Evolutionary conservation across 1,284 basidiomycete species (phyloP).

Genomic region (Wolfiporia cocos): DNA sequence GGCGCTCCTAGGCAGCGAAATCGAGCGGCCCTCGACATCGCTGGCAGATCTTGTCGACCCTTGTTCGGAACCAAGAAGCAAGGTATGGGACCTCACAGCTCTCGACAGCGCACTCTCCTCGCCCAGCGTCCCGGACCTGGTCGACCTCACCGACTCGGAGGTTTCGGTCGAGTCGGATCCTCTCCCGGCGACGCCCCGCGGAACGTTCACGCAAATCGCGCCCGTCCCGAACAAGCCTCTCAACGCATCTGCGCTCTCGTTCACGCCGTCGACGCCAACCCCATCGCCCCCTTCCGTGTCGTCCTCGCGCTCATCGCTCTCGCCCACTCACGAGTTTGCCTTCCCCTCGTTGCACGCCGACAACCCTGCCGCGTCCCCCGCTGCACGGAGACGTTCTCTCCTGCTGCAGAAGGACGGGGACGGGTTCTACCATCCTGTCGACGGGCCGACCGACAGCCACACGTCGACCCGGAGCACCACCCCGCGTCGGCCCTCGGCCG

Average conservation of each 20-base stretch:
- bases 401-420: constrained; percentile 27
- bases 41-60: constrained; percentile 8
- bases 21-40: constrained; percentile 15
- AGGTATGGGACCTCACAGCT: constrained; percentile 17
- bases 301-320: constrained; percentile 19
- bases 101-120: constrained; percentile 12
- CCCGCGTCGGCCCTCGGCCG: constrained; percentile 20
- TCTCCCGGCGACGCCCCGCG: constrained; percentile 20
- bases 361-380: constrained; percentile 12
- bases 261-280: constrained; percentile 19
- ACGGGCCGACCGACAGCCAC: constrained; percentile 8
- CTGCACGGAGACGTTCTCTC: constrained; percentile 19
- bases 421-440: constrained; percentile 24
- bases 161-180: constrained; percentile 23
- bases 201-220: constrained; percentile 9
- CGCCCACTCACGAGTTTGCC: constrained; percentile 25
- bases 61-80: constrained; percentile 8
- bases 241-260: constrained; percentile 24
- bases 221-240: constrained; percentile 24
- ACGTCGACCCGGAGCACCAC: constrained; percentile 19
- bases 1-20: constrained; percentile 19
- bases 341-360: constrained; percentile 23
- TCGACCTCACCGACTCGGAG: constrained; percentile 23
- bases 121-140: constrained; percentile 12
- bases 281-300: constrained; percentile 15